Evolutionary conservation across 805 yeast species (phyloP), one percentile per base, ranked within the genome.

Genomic region (Candida taoyuanica): DNA sequence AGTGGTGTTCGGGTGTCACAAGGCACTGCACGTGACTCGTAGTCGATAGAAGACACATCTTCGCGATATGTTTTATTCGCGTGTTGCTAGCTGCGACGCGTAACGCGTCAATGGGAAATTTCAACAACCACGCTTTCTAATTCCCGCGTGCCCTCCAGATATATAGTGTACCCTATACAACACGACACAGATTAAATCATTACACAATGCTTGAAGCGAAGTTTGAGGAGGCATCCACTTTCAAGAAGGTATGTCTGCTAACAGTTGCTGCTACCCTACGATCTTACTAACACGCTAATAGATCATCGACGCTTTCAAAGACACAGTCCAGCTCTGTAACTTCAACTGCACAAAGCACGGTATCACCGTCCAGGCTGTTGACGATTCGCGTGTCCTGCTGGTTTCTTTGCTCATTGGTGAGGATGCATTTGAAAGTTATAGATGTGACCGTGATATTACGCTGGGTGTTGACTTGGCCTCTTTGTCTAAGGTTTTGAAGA

Each of bases 341-440:
- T 86, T 93, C 73, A 93, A 88, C 70, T 93, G 97, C 69, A 78
- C 94, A n/a, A 93, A 85, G 62, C 76, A 79, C 46, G 98, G 98
- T 50, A 82, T 93, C 56, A 83, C 94, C 9, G 91, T 94, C 17
- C 98, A 93, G 70, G 98, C 98, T 19, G 93, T 93, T 51, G 98
- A 93, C 65, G 94, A 88, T 60, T 88, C 98, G 19, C 86, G 97
- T 72, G 96, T 93, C 42, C 75, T 89, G 47, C 74, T 93, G 48
- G 96, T 91, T 29, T 84, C 95, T 16, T 70, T 93, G 47, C 76
- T 85, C 52, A 82, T 93, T 50, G 95, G 94, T 42, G 78, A 81
- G 47, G 89, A 85, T 44, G 89, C 95, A 11, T 93, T 93, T 69
- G 73, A 78, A 44, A 91, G 84, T 52, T 93, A 85, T 71, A 82